Conservation (phyloP, 805 yeast genomes). For the Komagataella phaffii region DNA sequence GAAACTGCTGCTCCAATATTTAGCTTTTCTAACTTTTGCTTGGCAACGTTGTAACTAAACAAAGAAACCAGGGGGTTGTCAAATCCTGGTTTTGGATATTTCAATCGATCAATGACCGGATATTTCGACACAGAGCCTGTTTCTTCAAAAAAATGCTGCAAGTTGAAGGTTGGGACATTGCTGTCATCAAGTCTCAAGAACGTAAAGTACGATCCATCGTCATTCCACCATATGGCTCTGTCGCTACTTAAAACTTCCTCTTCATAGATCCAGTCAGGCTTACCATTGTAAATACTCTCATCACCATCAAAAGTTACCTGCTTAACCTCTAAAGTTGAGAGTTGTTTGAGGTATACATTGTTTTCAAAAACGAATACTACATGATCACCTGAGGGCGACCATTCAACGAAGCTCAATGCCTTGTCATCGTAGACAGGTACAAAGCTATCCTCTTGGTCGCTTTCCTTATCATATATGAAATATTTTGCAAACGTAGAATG, state of each 20-base stretch:
- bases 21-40: constrained; percentile 6
- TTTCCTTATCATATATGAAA: constrained; percentile 39
- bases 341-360: constrained; percentile 36
- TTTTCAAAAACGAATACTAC: constrained; percentile 43
- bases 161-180: constrained; percentile 33
- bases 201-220: constrained; percentile 40
- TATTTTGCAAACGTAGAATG: constrained; percentile 52
- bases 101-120: constrained; percentile 31
- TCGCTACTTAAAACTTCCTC: constrained; percentile 59
- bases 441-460: constrained; percentile 3
- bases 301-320: constrained; percentile 41
- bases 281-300: constrained; percentile 43
- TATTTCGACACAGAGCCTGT: constrained; percentile 16
- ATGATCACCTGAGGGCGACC: constrained; percentile 48
- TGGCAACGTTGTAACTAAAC: constrained; percentile 23
- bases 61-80: constrained; percentile 42
- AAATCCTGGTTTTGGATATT: constrained; percentile 67
- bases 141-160: constrained; percentile 32
- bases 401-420: constrained; percentile 37
- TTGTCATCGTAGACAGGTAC: constrained; percentile 12
- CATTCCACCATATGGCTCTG: constrained; percentile 61
- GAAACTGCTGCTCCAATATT: constrained; percentile 11
- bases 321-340: constrained; percentile 6
- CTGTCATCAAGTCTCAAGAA: constrained; percentile 50
- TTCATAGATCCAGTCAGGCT: constrained; percentile 77